phyloP scores from a whole-genome alignment of 176 grass and related monocot genomes.

The Paspalum notatum region DNA sequence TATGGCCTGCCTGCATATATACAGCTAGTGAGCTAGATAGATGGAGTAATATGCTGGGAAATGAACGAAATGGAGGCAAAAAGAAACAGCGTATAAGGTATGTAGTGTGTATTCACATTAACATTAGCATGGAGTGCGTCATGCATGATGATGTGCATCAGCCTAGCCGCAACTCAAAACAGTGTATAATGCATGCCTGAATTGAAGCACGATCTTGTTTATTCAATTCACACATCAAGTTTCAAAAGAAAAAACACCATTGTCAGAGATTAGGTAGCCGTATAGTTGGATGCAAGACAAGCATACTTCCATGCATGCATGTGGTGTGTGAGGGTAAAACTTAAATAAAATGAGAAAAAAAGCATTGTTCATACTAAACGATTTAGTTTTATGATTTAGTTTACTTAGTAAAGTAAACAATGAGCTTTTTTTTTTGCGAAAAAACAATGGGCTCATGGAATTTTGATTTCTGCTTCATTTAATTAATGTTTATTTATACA shows the following conservation, averaged over 20 bases:
- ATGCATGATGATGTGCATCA: not conserved
- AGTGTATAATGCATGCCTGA: not conserved
- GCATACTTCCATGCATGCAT: not conserved
- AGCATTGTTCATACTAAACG: not conserved
- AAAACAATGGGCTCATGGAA: no score
- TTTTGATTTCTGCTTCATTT: not conserved
- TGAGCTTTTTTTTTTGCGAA: no score
- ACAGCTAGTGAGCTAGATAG: not conserved
- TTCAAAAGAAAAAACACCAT: not conserved
- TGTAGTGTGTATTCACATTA: not conserved
- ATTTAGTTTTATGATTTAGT: not conserved
- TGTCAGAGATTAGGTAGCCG: not conserved
- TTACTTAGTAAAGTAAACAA: no score
- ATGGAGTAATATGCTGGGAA: not conserved
- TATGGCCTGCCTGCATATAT: not conserved
- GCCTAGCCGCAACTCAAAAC: not conserved
- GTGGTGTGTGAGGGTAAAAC: not conserved
- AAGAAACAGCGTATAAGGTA: not conserved
- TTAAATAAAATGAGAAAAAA: not conserved
- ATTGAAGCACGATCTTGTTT: not conserved
- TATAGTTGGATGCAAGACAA: not conserved
- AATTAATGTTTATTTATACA: not conserved
- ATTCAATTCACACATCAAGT: conserved; percentile 9
- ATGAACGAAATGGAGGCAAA: not conserved
- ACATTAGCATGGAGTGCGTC: not conserved